Percentiles rank a stretch among this genome's conserved stretches.
Conservation (phyloP, 2,329 filamentous ascomycete genomes). For the Alternaria brassicicola region DNA sequence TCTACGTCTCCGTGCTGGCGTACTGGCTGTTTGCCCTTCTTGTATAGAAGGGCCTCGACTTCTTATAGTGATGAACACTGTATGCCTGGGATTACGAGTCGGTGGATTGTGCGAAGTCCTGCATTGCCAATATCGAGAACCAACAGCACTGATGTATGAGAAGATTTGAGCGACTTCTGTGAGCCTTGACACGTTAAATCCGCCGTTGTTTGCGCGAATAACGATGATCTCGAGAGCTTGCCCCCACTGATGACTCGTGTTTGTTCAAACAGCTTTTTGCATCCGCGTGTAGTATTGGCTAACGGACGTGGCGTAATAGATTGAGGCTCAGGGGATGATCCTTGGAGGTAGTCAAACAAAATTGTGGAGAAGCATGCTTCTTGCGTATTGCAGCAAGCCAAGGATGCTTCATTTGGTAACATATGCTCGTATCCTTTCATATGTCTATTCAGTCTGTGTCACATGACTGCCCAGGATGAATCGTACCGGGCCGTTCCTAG, state of each 20-base stretch:
- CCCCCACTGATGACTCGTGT: background rate
- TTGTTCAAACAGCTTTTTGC: background rate
- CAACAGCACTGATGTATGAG: background rate
- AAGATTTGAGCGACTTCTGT: slow-evolving; percentile 6
- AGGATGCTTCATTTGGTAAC: background rate
- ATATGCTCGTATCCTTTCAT: background rate
- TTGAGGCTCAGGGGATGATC: background rate
- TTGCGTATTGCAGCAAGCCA: background rate
- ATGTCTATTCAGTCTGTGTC: background rate
- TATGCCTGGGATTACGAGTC: background rate
- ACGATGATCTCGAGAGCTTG: background rate
- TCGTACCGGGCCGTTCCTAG: no score
- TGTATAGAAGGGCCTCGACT: background rate
- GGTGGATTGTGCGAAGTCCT: background rate
- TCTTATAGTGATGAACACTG: background rate
- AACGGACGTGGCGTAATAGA: background rate
- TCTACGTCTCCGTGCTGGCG: background rate
- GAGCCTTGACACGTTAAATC: background rate
- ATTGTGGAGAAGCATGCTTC: background rate
- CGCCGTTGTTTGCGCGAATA: background rate
- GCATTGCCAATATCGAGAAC: background rate
- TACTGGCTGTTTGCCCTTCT: background rate
- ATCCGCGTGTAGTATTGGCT: background rate
- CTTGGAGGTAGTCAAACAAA: background rate
- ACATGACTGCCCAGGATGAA: no score